phyloP scores from a whole-genome alignment of 2,329 filamentous ascomycete genomes.

The Penicillium carneum region DNA sequence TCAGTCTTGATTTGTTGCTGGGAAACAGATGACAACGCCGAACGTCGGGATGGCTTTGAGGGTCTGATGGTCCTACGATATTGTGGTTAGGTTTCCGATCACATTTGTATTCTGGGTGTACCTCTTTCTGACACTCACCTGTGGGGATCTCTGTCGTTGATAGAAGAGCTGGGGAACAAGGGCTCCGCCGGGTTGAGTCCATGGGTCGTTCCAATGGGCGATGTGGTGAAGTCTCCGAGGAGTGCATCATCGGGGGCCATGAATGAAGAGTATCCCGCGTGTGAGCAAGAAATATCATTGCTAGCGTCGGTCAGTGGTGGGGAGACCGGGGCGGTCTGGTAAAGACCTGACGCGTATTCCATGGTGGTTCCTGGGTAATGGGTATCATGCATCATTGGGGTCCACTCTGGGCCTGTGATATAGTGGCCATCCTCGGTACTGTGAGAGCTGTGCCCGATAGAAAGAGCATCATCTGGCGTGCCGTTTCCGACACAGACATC shows the following conservation, averaged over 20 bases:
- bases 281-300: conserved; percentile 51
- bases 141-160: conserved; percentile 52
- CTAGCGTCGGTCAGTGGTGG: conserved; percentile 53
- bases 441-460: conserved; percentile 49
- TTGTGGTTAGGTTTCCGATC: conserved; percentile 21
- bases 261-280: conserved; percentile 50
- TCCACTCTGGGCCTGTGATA: conserved; percentile 46
- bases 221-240: conserved; percentile 46
- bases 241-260: conserved; percentile 49
- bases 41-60: conserved; percentile 49
- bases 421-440: conserved; percentile 47
- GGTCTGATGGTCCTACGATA: conserved; percentile 50
- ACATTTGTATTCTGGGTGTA: not conserved
- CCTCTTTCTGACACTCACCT: conserved; percentile 43
- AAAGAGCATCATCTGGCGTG: conserved; percentile 49
- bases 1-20: conserved; percentile 44
- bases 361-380: conserved; percentile 46
- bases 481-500: conserved; percentile 47
- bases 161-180: conserved; percentile 50
- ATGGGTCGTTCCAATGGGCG: conserved; percentile 43
- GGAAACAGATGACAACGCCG: conserved; percentile 43
- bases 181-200: conserved; percentile 51
- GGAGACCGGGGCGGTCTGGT: conserved; percentile 51
- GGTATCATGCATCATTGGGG: conserved; percentile 45
- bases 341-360: conserved; percentile 46